A percentile compares a stretch with the other conserved stretches of the same genome.
These are phyloP conservation scores for Theileria parva DNA, from an alignment of 169 alveolate species.

Conservation along the genomic window DNA sequence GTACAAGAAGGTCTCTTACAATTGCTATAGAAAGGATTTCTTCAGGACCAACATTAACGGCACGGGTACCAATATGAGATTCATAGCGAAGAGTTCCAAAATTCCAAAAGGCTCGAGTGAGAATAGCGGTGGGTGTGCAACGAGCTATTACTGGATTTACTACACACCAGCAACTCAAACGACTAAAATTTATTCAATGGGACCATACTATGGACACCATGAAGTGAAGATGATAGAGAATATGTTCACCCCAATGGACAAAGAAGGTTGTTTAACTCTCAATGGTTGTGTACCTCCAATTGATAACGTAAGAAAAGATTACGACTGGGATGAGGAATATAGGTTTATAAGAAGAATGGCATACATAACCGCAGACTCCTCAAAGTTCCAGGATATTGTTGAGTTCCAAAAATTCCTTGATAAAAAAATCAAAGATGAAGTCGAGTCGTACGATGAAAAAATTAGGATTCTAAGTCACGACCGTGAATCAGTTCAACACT, in stretches of 20 bases:
- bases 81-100: slow-evolving; percentile 7
- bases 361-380: background rate
- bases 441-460: background rate
- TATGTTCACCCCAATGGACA: slow-evolving; percentile 3
- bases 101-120: slow-evolving; percentile 10
- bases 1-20: background rate
- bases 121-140: slow-evolving; percentile 2
- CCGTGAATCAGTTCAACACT: slow-evolving; percentile 3
- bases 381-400: background rate
- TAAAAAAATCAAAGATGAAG: background rate
- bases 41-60: background rate
- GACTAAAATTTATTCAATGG: background rate
- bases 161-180: background rate
- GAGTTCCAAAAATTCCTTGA: background rate
- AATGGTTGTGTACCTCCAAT: slow-evolving; percentile 10
- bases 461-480: background rate
- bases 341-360: background rate
- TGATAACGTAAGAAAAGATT: background rate
- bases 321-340: background rate
- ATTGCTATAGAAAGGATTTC: slow-evolving; percentile 20
- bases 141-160: slow-evolving; percentile 22
- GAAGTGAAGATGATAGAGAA: slow-evolving; percentile 7
- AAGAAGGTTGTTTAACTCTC: slow-evolving; percentile 2
- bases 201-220: slow-evolving; percentile 54
- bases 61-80: background rate